Base-by-base conservation (phyloP, 306 rosid species). In the Potentilla sterilis region DNA sequence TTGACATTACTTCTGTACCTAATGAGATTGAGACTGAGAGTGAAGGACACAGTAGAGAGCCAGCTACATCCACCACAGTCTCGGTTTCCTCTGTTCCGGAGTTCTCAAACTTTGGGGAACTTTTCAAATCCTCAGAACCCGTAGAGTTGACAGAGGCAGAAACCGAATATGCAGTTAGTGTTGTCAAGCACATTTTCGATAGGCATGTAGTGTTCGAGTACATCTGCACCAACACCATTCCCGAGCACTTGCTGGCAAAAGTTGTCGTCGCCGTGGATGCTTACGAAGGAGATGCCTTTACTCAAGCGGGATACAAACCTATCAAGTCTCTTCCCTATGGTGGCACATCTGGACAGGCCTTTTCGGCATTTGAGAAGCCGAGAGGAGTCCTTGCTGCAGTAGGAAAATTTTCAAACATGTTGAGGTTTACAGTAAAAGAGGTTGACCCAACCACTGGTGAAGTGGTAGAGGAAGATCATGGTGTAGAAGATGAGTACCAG, bases 71-170 rank as follows among this genome's bases (percentile, higher is more conserved):
- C 28, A 28, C 28, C 28, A 28, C 28, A 92, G 93, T 74, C 83
- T 91, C 73, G 99, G 92, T 95, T 63, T 84, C 88, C 19, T 85
- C 96, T 44, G 84, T 88, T 81, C 96, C 97, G 0, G 92, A 92
- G 80, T 95, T 88, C 78, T 81, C 90, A 22, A 73, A 42, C 84
- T 92, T 88, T 72, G 99, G 99, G 77, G 90, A 89, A 82, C 96
- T 88, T 79, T 95, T 95, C 84, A 95, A 95, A 97, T 90, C 99
- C 79, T 90, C 97, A 63, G 91, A 88, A 84, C 96, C 96, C 37
- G 97, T 95, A 90, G 99, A 95, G 82, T 94, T 95, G 65, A 90
- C 99, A 63, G 97, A 95, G 86, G 93, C 97, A 14, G 97, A 92
- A 87, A 92, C 97, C 15, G 99, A 92, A 88, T 95, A 92, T 79